Percentiles rank a stretch among this genome's conserved stretches.
phyloP scores from a whole-genome alignment of 805 yeast species.

The Teunomyces lycoperdinae region DNA sequence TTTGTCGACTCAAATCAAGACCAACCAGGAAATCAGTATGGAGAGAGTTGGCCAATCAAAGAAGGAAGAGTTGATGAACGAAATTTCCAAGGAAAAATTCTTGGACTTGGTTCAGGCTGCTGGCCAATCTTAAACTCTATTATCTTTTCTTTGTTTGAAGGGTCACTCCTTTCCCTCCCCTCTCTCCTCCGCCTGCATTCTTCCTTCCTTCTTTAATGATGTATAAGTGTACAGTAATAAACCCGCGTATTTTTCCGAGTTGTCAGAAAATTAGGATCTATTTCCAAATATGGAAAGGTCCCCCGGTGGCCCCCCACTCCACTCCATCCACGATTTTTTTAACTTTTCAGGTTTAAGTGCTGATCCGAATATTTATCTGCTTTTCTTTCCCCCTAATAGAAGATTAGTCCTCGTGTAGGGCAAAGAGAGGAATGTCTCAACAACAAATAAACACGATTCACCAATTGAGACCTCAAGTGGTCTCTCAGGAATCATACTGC shows the following conservation, averaged over 20 bases:
- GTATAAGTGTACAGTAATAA: background rate
- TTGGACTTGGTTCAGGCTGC: constrained; percentile 84
- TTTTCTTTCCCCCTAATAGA: background rate
- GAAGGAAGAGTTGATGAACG: constrained; percentile 63
- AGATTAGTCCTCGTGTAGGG: background rate
- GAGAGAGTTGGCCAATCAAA: constrained; percentile 45
- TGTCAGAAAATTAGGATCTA: background rate
- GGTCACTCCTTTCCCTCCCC: background rate
- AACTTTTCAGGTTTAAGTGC: background rate
- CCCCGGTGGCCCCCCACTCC: background rate
- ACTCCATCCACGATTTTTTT: too few species aligned
- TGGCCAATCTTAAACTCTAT: constrained; percentile 36
- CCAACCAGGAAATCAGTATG: constrained; percentile 48
- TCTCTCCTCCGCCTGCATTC: background rate
- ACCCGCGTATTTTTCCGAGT: background rate
- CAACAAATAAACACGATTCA: background rate
- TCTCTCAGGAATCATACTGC: background rate
- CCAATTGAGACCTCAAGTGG: background rate
- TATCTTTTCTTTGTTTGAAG: too few species aligned
- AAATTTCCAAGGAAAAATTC: constrained; percentile 84
- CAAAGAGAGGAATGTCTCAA: background rate
- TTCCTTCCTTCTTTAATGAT: too few species aligned
- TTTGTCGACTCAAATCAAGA: constrained; percentile 68
- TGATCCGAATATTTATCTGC: too few species aligned
- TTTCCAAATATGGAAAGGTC: background rate